These are phyloP conservation scores for Beauveria scarabaeidicola DNA, from an alignment of 2,329 filamentous ascomycete species.

Conservation along the genomic window DNA sequence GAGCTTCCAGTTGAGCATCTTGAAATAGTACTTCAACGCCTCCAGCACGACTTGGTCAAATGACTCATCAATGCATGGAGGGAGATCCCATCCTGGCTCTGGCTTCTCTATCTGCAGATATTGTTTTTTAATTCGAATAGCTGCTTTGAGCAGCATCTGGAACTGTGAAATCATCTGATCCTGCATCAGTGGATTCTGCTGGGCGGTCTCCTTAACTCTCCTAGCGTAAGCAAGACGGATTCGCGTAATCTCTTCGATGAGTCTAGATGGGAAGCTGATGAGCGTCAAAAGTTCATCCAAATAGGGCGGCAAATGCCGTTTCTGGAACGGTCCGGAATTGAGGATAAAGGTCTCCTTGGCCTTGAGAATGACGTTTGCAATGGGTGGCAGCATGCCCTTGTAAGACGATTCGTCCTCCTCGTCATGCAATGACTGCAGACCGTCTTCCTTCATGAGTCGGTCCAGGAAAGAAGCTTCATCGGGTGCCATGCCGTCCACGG, in stretches of 20 bases:
- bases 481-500: slow-evolving; percentile 57
- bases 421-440: slow-evolving; percentile 82
- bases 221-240: slow-evolving; percentile 85
- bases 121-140: slow-evolving; percentile 84
- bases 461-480: slow-evolving; percentile 94
- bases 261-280: slow-evolving; percentile 91
- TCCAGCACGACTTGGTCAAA: slow-evolving; percentile 90
- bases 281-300: slow-evolving; percentile 93
- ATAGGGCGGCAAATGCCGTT: slow-evolving; percentile 87
- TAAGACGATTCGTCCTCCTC: slow-evolving; percentile 41
- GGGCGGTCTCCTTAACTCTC: slow-evolving; percentile 90
- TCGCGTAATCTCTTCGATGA: slow-evolving; percentile 94
- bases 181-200: slow-evolving; percentile 87
- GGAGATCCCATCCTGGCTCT: slow-evolving; percentile 89
- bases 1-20: slow-evolving; percentile 96
- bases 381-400: slow-evolving; percentile 74
- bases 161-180: slow-evolving; percentile 98
- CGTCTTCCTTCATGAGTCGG: slow-evolving; percentile 89
- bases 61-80: slow-evolving; percentile 91
- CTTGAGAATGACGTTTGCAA: slow-evolving; percentile 83
- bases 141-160: slow-evolving; percentile 82
- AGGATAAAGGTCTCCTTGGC: slow-evolving; percentile 85
- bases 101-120: slow-evolving; percentile 77
- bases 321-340: slow-evolving; percentile 76
- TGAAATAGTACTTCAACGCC: slow-evolving; percentile 95